Evolutionary conservation across 2,329 filamentous ascomycete genomes (phyloP).

Genomic region (Beauveria pseudobassiana): DNA sequence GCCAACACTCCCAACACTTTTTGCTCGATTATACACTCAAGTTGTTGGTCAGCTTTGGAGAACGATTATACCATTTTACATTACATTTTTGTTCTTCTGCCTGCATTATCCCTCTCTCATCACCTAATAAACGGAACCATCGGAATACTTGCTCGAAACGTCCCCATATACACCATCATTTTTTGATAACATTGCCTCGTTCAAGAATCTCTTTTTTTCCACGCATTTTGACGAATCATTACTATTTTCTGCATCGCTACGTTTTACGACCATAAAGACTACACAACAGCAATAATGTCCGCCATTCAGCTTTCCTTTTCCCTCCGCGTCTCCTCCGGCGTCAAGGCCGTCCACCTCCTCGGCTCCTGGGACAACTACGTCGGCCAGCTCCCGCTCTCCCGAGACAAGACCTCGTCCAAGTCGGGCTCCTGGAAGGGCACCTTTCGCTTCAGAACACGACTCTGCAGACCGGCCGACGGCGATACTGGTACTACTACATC

Average conservation of each 20-base stretch:
- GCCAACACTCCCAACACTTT: constrained; percentile 11
- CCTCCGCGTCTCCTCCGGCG: constrained; percentile 89
- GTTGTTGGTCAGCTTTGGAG: constrained; percentile 36
- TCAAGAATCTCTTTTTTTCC: not conserved
- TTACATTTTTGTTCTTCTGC: constrained; percentile 19
- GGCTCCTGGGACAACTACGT: constrained; percentile 98
- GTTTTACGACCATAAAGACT: constrained; percentile 15
- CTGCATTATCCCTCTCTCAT: constrained; percentile 21
- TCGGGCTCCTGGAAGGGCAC: constrained; percentile 90
- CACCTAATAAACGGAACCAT: constrained; percentile 39
- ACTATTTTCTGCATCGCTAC: constrained; percentile 22
- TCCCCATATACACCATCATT: constrained; percentile 26
- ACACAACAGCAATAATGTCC: constrained; percentile 55
- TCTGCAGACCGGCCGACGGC: constrained; percentile 77
- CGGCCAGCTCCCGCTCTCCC: constrained; percentile 88
- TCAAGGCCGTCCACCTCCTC: constrained; percentile 95
- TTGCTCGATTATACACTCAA: constrained; percentile 15
- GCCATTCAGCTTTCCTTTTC: constrained; percentile 91
- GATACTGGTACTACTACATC: constrained; percentile 99
- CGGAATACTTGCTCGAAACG: constrained; percentile 47
- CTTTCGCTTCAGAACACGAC: constrained; percentile 89
- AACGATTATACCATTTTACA: constrained; percentile 18
- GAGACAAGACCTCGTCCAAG: constrained; percentile 76
- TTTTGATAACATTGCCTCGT: constrained; percentile 5
- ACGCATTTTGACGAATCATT: constrained; percentile 6